phyloP scores from a whole-genome alignment of 306 rosid species.

The Luffa aegyptiaca region DNA sequence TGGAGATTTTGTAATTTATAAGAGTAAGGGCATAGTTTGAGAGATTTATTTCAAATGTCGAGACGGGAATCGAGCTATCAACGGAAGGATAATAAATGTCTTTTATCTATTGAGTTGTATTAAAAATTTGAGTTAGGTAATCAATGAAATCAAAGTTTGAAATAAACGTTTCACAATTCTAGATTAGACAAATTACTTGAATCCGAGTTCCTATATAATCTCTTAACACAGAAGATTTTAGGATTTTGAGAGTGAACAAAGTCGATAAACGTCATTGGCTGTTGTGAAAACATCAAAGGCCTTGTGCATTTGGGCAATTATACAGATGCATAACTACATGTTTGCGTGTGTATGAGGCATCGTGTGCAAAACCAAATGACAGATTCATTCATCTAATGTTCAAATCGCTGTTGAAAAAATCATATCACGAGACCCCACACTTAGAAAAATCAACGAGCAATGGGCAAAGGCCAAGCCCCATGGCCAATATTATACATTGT shows the following conservation, averaged over 20 bases:
- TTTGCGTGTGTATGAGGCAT: constrained; percentile 4
- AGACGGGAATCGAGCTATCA: no score
- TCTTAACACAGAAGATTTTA: neutral
- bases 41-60: neutral
- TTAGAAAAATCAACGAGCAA: neutral
- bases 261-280: neutral
- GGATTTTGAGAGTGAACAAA: neutral
- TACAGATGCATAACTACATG: neutral
- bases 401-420: neutral
- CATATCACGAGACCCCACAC: neutral
- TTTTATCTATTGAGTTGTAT: neutral
- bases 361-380: neutral
- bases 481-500: neutral
- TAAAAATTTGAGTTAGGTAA: no score
- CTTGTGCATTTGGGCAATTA: neutral
- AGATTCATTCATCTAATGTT: neutral
- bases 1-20: neutral
- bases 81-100: no score
- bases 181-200: no score
- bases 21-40: neutral
- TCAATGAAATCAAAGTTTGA: no score
- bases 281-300: neutral
- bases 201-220: no score
- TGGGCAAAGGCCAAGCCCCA: neutral
- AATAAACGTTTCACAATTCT: no score